These are phyloP conservation scores for Blastomyces parvus DNA, from an alignment of 2,329 filamentous ascomycete species.

Conservation along the genomic window DNA sequence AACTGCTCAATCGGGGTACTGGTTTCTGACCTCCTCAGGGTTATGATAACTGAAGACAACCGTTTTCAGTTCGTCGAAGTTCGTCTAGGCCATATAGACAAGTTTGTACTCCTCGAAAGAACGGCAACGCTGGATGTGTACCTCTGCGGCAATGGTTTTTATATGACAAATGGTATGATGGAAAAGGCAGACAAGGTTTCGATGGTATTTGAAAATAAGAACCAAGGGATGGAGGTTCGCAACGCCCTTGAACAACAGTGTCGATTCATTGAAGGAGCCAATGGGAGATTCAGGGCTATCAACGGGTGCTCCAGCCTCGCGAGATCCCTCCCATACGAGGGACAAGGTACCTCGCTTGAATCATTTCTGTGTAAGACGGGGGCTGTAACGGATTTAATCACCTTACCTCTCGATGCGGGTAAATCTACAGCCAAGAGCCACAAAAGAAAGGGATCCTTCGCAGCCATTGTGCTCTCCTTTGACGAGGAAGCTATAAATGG, in stretches of 20 bases:
- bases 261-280: not conserved
- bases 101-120: not conserved
- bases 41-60: slow-evolving; percentile 3
- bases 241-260: not conserved
- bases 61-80: slow-evolving; percentile 9
- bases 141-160: not conserved
- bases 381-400: not conserved
- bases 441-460: slow-evolving; percentile 5
- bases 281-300: not conserved
- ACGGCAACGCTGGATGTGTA: not conserved
- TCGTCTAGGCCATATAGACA: not conserved
- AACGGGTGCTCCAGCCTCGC: not conserved
- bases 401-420: too few relatives aligned
- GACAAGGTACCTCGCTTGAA: not conserved
- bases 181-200: not conserved
- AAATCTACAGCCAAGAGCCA: not conserved
- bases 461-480: slow-evolving; percentile 7
- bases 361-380: not conserved
- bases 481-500: slow-evolving; percentile 7
- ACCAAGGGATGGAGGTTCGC: not conserved
- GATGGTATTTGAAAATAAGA: not conserved
- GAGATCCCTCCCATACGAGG: not conserved
- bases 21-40: not conserved
- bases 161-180: slow-evolving; percentile 4
- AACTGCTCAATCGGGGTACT: not conserved